Evolutionary conservation across 371 early-diverging fungal species (phyloP).

Genomic region (Apophysomyces variabilis): DNA sequence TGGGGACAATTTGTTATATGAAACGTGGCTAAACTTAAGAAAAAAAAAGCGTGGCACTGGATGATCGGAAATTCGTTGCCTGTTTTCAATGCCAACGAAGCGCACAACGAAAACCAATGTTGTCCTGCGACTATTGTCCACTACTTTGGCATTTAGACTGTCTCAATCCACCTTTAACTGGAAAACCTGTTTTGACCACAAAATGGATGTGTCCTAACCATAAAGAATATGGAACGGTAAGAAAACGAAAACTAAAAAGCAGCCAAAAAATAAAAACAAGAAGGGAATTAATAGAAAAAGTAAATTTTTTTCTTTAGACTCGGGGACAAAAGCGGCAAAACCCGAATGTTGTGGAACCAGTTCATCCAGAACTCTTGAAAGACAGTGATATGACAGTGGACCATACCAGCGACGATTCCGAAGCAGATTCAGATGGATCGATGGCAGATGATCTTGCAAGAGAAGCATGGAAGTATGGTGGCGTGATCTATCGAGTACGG

Average conservation of each 20-base stretch:
- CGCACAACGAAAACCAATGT: background rate
- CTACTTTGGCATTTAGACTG: constrained; percentile 5
- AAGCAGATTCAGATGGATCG: constrained; percentile 7
- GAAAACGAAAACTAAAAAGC: background rate
- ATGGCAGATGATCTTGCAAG: constrained; percentile 7
- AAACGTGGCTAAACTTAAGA: too few relatives aligned
- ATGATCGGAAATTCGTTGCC: constrained; percentile 4
- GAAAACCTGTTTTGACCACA: background rate
- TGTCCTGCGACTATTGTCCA: background rate
- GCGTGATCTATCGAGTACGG: constrained; percentile 8
- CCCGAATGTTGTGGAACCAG: background rate
- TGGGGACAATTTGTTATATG: background rate
- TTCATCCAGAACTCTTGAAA: background rate
- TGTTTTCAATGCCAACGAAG: constrained; percentile 4
- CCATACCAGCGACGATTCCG: constrained; percentile 1
- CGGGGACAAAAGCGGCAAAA: constrained; percentile 9
- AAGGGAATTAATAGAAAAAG: background rate
- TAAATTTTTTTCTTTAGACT: background rate
- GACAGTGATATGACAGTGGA: constrained; percentile 1
- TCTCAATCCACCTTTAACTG: background rate
- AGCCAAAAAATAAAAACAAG: background rate
- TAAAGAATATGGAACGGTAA: constrained; percentile 2
- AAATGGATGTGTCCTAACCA: constrained; percentile 5
- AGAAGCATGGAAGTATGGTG: constrained; percentile 12
- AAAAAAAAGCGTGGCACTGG: background rate